A percentile compares a stretch with the other conserved stretches of the same genome.
Evolutionary conservation across 2,329 filamentous ascomycete genomes (phyloP).

Genomic region (Fusarium sp.): DNA sequence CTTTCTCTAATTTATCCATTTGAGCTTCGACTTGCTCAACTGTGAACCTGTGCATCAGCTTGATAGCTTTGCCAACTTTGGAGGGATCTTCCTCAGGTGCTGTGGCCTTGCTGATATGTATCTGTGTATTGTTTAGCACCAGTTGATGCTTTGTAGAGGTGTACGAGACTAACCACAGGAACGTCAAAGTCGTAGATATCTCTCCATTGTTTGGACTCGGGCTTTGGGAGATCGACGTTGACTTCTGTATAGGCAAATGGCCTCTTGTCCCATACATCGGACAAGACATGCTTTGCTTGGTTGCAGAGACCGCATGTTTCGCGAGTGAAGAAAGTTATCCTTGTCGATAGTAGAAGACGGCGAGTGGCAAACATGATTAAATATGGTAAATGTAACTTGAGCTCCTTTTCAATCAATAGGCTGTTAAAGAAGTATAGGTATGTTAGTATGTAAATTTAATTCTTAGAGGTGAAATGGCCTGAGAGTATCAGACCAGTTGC

Average conservation of each 20-base stretch:
- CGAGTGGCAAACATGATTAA: slow-evolving; percentile 64
- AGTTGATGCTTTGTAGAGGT: too few species aligned
- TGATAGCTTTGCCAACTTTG: slow-evolving; percentile 70
- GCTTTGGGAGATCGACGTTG: slow-evolving; percentile 78
- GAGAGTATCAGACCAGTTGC: slow-evolving; percentile 22
- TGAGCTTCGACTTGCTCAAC: slow-evolving; percentile 73
- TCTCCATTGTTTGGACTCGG: slow-evolving; percentile 74
- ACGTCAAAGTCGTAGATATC: slow-evolving; percentile 85
- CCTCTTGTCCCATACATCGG: slow-evolving; percentile 73
- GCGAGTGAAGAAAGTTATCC: slow-evolving; percentile 82
- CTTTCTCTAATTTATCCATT: slow-evolving; percentile 71
- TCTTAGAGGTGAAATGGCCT: slow-evolving; percentile 19
- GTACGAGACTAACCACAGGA: slow-evolving; percentile 71
- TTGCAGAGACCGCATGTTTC: slow-evolving; percentile 78
- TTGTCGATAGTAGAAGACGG: slow-evolving; percentile 66
- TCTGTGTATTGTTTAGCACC: slow-evolving; percentile 55
- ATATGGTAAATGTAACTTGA: not conserved
- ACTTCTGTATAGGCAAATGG: slow-evolving; percentile 78
- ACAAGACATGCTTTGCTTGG: slow-evolving; percentile 75
- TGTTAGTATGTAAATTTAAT: not conserved
- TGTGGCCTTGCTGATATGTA: slow-evolving; percentile 71
- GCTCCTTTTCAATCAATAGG: not conserved
- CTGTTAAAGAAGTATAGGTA: not conserved
- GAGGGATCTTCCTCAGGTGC: slow-evolving; percentile 65
- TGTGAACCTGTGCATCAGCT: slow-evolving; percentile 84